A percentile compares a stretch with the other conserved stretches of the same genome.
These are phyloP conservation scores for Tolypocladium sp. DNA, from an alignment of 2,329 filamentous ascomycete species.

Conservation along the genomic window DNA sequence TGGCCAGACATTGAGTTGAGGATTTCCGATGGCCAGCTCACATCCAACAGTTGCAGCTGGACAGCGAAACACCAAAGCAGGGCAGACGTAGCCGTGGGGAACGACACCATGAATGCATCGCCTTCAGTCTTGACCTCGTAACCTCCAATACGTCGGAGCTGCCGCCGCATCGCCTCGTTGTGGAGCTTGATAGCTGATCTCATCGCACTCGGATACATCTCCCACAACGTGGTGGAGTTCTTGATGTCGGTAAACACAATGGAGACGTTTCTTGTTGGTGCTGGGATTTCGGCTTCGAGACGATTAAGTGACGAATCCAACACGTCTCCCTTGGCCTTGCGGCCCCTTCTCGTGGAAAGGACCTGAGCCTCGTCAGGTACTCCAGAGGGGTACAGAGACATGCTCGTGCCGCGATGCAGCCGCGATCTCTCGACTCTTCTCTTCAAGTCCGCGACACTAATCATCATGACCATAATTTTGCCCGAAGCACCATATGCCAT, in stretches of 20 bases:
- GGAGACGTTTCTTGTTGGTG: slow-evolving; percentile 81
- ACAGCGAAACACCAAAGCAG: slow-evolving; percentile 95
- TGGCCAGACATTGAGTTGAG: slow-evolving; percentile 79
- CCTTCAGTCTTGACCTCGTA: slow-evolving; percentile 99
- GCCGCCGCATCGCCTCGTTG: slow-evolving; percentile 92
- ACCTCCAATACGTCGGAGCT: slow-evolving; percentile 85
- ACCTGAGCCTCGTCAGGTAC: slow-evolving; percentile 62
- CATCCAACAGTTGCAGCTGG: slow-evolving; percentile 77
- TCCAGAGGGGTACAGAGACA: slow-evolving; percentile 73
- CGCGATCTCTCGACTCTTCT: slow-evolving; percentile 67
- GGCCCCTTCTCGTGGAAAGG: slow-evolving; percentile 53
- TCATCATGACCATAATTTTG: slow-evolving; percentile 99
- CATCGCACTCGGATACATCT: slow-evolving; percentile 92
- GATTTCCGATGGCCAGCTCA: slow-evolving; percentile 89
- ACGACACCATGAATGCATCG: slow-evolving; percentile 98
- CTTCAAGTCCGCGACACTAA: slow-evolving; percentile 85
- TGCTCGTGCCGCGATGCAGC: slow-evolving; percentile 67
- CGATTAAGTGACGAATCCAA: slow-evolving; percentile 81
- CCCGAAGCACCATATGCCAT: slow-evolving; percentile 90
- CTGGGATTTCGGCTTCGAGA: slow-evolving; percentile 82
- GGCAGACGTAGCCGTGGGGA: slow-evolving; percentile 89
- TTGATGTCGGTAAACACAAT: slow-evolving; percentile 99
- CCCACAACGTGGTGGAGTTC: slow-evolving; percentile 93
- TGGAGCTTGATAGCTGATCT: slow-evolving; percentile 93
- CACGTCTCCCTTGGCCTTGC: slow-evolving; percentile 53